Evolutionary conservation across 345 rosid genomes (phyloP).

Genomic region (Angophora floribunda): DNA sequence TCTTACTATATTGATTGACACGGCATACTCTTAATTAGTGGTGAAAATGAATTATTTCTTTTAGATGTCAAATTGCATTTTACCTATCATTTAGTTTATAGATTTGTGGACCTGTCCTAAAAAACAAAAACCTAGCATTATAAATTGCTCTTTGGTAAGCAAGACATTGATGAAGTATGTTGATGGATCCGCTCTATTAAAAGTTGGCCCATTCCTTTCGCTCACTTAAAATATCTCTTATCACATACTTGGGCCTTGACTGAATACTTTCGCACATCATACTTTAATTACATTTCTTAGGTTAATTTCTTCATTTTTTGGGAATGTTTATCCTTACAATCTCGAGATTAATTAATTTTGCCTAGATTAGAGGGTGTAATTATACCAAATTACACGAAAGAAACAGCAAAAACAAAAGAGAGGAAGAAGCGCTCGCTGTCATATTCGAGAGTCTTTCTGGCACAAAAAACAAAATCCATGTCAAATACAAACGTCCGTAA

Average conservation of each 20-base stretch:
- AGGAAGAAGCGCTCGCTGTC: not conserved
- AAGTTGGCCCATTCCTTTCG: not conserved
- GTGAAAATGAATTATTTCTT: not conserved
- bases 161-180: not conserved
- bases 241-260: not conserved
- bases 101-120: not conserved
- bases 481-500: not conserved
- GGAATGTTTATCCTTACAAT: not conserved
- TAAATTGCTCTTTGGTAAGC: not conserved
- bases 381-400: not conserved
- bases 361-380: not conserved
- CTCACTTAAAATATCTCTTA: not conserved
- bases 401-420: not conserved
- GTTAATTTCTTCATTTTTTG: not conserved
- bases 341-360: not conserved
- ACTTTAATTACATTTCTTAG: not conserved
- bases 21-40: not conserved
- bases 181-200: not conserved
- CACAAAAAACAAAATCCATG: not conserved
- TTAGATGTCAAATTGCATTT: not conserved
- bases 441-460: not conserved
- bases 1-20: not conserved
- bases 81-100: not conserved
- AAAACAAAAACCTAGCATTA: not conserved
- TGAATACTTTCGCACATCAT: not conserved